Base-by-base conservation (phyloP, 371 early-diverging fungal genomes). In the Mucor ambiguus region DNA sequence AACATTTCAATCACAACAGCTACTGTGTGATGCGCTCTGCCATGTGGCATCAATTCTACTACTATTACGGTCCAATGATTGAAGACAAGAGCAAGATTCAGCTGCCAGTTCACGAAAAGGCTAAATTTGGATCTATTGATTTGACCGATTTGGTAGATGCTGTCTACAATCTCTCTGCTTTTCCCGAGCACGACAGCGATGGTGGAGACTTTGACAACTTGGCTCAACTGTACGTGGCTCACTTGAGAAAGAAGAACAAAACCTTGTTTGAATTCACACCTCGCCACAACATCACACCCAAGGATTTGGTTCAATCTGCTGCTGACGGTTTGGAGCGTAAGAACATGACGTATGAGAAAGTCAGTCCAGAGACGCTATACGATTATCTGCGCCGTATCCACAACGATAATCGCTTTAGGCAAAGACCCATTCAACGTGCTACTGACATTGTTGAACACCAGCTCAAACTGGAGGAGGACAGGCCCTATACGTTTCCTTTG, bases 51-150 rank as follows among this genome's bases (percentile, higher is more conserved):
- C 76, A 76, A 41, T 60, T 68, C 11, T 70, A 73, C 37, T 76
- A 66, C 57, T 68, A 68, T 22, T 63, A 63, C 26, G 67, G 70
- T 0, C 76, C 76, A 0, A 70, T 73, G 71, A 70, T 76, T 20
- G 73, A 70, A 28, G 66, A 69, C 35, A 6, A 66, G 28, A 56
- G 66, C 11, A 41, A 58, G 35, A 64, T 76, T 14, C 18, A 14
- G 3, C 20, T 76, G 12, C 38, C 67, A 28, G 54, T 68, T 16
- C 16, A 60, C n/a, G 26, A 66, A 12, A 22, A 73, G 1, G 28
- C 22, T 11, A 28, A 66, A 32, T 76, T 67, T 64, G 44, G 63
- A 10, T 33, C 69, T 0, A 44, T 71, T 38, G 65, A 61, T 24
- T 33, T 76, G 44, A 32, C 6, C 0, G 76, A 76, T 30, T 20